Base-by-base conservation (phyloP, 768 basidiomycete species). In the Boletus edulis region DNA sequence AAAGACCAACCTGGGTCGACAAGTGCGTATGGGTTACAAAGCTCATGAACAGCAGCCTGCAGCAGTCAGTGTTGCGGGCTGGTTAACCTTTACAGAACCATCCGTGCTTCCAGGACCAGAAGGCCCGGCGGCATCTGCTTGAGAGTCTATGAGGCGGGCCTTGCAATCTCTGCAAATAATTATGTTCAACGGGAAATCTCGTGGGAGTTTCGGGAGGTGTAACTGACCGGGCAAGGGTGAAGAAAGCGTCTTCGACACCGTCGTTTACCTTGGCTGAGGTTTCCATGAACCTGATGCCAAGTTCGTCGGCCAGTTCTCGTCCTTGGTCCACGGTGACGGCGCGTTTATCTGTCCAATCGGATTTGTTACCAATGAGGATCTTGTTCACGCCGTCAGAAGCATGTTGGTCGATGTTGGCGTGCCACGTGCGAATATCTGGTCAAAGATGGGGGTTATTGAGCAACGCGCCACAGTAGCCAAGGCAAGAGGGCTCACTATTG, bases 341-440 rank as follows among this genome's bases (percentile, higher is more conserved):
- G 61, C 89, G 85, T 78, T 97, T 98, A 74, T 98, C 96, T 52
- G 87, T 85, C 94, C 95, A 97, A 73, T 99, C 97, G 42, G 91
- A 98, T 74, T 99, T 99, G 79, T 99, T 99, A 38, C 97, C 97
- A 61, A 98, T 91, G 49, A 98, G 85, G 57, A 99, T 92, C 84
- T 98, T 98, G 85, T 98, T 98, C 60, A 98, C 97, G 37, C 94
- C 94, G 62, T 98, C 94, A 2, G 96, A 97, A 37, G 97, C 97
- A 70, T 98, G 95, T 70, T 98, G 96, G 74, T 98, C 97, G 61
- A 98, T 94, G 71, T 98, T 98, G 35, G 88, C 75, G 73, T 98
- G 92, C 97, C 97, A 98, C 61, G 93, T 96, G 62, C 94, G 91
- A 73, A 98, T 95, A 77, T 98, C 96, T 98, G 67, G 35, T 61